Base-by-base conservation (phyloP, 129 eudicot genomes). In the Arctium lappa region DNA sequence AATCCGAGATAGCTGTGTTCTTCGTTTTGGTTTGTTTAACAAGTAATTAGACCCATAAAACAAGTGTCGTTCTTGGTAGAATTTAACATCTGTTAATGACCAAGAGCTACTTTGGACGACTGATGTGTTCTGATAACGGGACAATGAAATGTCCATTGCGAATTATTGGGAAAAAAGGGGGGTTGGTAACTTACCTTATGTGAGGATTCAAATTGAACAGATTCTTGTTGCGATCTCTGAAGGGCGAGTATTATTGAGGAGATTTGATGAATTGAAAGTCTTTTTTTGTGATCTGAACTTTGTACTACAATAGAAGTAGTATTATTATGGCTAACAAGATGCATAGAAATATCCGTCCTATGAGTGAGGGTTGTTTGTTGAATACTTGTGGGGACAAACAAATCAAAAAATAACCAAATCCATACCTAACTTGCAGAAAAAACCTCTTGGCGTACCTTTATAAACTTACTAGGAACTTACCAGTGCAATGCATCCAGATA, bases 101-200 rank as follows among this genome's bases (percentile, higher is more conserved):
- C 56, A 76, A 75, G 79, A 83, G 74, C 77, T 82, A 77, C 39
- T 82, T 60, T 93, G 87, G 80, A 76, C 31, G 18, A 75, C 15
- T 80, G 85, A 69, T 75, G 80, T 68, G 72, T 80, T 83, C 18
- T 82, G 90, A 73, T 78, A 85, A 72, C 79, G 46, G 5, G 86
- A 78, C 63, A 86, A 81, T 16, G 90, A 56, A 70, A 86, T 83
- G 81, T 89, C 93, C 97, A 91, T 91, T 1, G 22, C 8, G 65
- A 62, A 53, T 68, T 77, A 56, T 70, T n/a, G 31, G 48, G 12
- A n/a, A 30, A 12, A 78, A 27, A 1, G 8, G 74, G 79, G 75
- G 22, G 38, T 73, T 66, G 70, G 80, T 33, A n/a, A 75, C 44
- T 73, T 48, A 84, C 87, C 73, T 69, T 76, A 31, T 22, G 80